Conservation (phyloP, 2,329 filamentous ascomycete genomes). For the Colletotrichum sp. region DNA sequence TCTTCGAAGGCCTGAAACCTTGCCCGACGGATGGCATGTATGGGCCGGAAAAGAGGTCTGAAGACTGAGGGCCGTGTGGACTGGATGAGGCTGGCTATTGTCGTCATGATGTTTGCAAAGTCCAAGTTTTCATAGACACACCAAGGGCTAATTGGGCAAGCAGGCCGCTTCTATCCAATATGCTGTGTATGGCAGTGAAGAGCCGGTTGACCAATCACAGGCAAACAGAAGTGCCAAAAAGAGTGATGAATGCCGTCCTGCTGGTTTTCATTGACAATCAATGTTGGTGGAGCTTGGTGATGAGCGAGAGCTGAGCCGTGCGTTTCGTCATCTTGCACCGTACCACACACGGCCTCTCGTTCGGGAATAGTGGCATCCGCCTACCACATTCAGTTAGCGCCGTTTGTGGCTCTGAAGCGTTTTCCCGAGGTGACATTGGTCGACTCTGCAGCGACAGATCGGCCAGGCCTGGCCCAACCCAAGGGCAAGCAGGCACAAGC, state of each 20-base stretch:
- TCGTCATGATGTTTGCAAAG: not conserved
- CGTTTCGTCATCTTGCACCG: not conserved
- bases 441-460: not conserved
- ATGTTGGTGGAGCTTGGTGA: not conserved
- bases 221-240: not conserved
- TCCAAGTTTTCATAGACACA: not conserved
- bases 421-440: slow-evolving; percentile 1
- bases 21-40: slow-evolving; percentile 5
- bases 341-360: not conserved
- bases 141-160: not conserved
- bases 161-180: not conserved
- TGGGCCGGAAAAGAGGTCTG: not conserved
- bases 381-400: not conserved
- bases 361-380: not conserved
- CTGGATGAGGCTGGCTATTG: not conserved
- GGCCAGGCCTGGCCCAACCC: not conserved
- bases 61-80: not conserved
- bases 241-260: not conserved
- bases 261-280: not conserved
- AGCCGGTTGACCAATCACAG: not conserved
- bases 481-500: not conserved
- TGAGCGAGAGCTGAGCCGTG: not conserved
- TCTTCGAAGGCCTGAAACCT: slow-evolving; percentile 55
- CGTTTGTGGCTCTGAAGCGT: not conserved
- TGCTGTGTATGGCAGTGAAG: not conserved